phyloP scores from a whole-genome alignment of 2,329 filamentous ascomycete species.

The Endocalyx cinctus region DNA sequence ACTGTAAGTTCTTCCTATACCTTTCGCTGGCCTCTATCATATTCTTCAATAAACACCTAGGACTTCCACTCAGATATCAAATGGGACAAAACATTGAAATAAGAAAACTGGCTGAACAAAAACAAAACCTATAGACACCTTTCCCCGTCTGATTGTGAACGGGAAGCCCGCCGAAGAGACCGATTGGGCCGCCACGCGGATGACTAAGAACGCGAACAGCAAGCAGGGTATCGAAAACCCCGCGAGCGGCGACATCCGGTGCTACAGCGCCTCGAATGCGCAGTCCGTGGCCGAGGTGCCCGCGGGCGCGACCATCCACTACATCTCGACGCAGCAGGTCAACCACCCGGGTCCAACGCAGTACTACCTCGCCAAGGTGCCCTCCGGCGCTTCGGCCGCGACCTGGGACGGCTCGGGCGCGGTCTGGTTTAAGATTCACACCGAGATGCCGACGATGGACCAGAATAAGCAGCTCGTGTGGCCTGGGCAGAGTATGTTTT shows the following conservation, averaged over 20 bases:
- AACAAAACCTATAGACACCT: no score
- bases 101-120: no score
- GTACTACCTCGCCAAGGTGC: constrained; percentile 35
- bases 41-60: no score
- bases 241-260: constrained; percentile 28
- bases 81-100: no score
- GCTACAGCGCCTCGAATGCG: constrained; percentile 30
- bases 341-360: constrained; percentile 36
- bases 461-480: constrained; percentile 42
- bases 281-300: constrained; percentile 23
- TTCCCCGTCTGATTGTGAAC: constrained; percentile 30
- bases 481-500: constrained; percentile 28
- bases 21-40: constrained; percentile 3
- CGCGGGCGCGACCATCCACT: constrained; percentile 29
- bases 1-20: constrained; percentile 12
- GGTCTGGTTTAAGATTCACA: constrained; percentile 34
- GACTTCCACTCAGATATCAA: no score
- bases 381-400: constrained; percentile 24
- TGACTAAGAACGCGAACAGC: constrained; percentile 31
- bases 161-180: constrained; percentile 27
- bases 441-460: constrained; percentile 38
- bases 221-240: constrained; percentile 30
- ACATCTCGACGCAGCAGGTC: constrained; percentile 30
- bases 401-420: constrained; percentile 33
- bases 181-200: constrained; percentile 31